Evolutionary conservation across 768 basidiomycete species (phyloP), one percentile per base, ranked within the genome.

Genomic region (Suillus bovinus): DNA sequence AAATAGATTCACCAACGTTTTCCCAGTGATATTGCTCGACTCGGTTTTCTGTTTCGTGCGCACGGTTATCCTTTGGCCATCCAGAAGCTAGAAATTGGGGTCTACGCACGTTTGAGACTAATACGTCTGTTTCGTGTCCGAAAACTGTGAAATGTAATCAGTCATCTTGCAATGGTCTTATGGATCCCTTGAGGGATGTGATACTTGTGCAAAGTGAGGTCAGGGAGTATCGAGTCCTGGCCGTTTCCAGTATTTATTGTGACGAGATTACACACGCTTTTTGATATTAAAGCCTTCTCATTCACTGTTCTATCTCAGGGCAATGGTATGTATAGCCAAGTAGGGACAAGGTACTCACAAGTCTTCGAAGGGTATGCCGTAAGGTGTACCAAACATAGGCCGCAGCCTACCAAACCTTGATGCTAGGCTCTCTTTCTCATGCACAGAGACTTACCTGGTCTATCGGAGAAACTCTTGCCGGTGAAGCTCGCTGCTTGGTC

Each of bases 251-350:
- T 50, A 50, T 17, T 50, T 10, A 29, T 27, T 29, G 49, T 29
- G 49, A 50, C 16, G 1, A 17, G 53, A 54, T 33, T 16, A 22
- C 53, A 54, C 33, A 38, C 54, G 29, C 20, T 52, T 41, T 38
- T 41, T 38, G 55, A 56, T 56, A 56, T 56, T 27, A 29, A 56
- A 2, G 20, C 27, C 36, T 7, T 55, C 54, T 38, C 55, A 39
- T 20, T 38, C 36, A 56, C 38, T 39, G 10, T 55, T 55, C 54
- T 55, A 36, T 36, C 34, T 33, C 50, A 33, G 50, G 33, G 50
- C 5, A 9, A 52, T 52, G 50, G 27, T 52, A 52, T 52, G 27
- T 52, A 52, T 52, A 31, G 31, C 50, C 17, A 50, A 50, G 49
- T 50, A 31, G 20, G 55, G 55, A 56, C 36, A 39, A 27, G 49